Base-by-base conservation (phyloP, 352 stramenopile genomes). In the Lagenidium giganteum region DNA sequence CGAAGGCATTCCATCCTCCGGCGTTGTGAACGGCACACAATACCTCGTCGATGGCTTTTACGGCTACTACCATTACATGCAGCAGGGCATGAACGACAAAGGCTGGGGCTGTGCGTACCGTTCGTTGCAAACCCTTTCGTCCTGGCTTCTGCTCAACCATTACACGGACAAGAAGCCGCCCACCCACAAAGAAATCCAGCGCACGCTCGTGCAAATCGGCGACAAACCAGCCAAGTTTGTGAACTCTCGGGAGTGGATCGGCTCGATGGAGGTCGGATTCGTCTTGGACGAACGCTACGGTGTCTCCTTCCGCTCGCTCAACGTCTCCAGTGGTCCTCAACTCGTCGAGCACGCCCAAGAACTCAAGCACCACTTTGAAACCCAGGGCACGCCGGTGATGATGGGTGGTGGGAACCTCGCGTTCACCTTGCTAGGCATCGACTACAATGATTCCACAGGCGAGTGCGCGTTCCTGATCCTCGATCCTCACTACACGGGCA, bases 91-190 rank as follows among this genome's bases (percentile, higher is more conserved):
- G 42, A 82, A 92, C 26, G 85, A 95, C 54, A 87, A 88, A 70
- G 85, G 83, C 30, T 95, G 85, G 85, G 85, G 85, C 32, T 95
- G 85, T 36, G 83, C 85, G 20, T 95, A 95, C 42, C 67, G 83
- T 4, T 92, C 78, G 33, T 56, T 95, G 25, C 85, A 95, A 51
- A 94, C 79, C 24, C 53, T 95, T 14, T 55, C 85, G 26, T 95
- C 83, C 3, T 95, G 81, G 75, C 63, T 93, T 29, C 57, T 67
- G 28, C 44, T 84, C 4, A 83, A 88, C 36, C 68, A 85, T 40
- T 88, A 83, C 47, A 82, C 68, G 4, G 17, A 63, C 22, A 49
- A 67, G 18, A 31, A 33, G 1, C 58, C 67, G 24, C 65, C 79
- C 8, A 77, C 53, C n/a, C 76, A 92, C 45, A 42, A 48, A 9